A percentile compares a stretch with the other conserved stretches of the same genome.
Conservation (phyloP, 306 rosid genomes). For the Vicia villosa region DNA sequence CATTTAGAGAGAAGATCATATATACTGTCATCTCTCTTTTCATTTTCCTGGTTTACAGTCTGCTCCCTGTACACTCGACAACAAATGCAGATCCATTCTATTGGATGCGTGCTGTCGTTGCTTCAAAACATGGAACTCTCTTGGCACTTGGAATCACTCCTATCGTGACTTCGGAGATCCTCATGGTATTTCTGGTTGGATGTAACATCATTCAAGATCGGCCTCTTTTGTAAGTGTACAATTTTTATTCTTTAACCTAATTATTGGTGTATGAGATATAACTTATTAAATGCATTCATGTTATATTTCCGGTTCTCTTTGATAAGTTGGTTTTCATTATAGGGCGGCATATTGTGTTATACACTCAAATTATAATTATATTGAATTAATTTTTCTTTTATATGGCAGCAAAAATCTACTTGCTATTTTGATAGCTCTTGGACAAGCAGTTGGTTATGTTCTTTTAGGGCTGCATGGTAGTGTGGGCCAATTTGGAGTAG, state of each 20-base stretch:
- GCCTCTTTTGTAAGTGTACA: slow-evolving; percentile 73
- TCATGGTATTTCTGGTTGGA: slow-evolving; percentile 87
- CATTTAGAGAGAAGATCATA: slow-evolving; percentile 92
- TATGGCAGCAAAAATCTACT: slow-evolving; percentile 66
- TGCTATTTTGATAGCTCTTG: slow-evolving; percentile 89
- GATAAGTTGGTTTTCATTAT: no score
- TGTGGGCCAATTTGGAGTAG: slow-evolving; percentile 97
- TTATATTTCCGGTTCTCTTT: no score
- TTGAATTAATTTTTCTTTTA: slow-evolving; percentile 5
- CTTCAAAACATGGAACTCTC: slow-evolving; percentile 90
- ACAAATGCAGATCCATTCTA: slow-evolving; percentile 94
- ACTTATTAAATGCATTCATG: no score
- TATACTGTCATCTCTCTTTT: slow-evolving; percentile 87
- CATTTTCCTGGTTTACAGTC: slow-evolving; percentile 87
- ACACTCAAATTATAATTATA: no score
- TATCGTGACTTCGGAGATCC: slow-evolving; percentile 85
- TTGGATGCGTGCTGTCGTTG: slow-evolving; percentile 95
- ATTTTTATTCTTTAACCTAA: no score
- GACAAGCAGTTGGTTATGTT: slow-evolving; percentile 97
- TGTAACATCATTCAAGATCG: slow-evolving; percentile 88
- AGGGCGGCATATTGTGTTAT: no score
- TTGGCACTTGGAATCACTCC: slow-evolving; percentile 98
- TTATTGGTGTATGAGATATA: no score
- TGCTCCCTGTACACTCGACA: slow-evolving; percentile 93
- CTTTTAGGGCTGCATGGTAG: slow-evolving; percentile 94